Conservation (phyloP, 768 basidiomycete genomes). For the Dioszegia crocea region DNA sequence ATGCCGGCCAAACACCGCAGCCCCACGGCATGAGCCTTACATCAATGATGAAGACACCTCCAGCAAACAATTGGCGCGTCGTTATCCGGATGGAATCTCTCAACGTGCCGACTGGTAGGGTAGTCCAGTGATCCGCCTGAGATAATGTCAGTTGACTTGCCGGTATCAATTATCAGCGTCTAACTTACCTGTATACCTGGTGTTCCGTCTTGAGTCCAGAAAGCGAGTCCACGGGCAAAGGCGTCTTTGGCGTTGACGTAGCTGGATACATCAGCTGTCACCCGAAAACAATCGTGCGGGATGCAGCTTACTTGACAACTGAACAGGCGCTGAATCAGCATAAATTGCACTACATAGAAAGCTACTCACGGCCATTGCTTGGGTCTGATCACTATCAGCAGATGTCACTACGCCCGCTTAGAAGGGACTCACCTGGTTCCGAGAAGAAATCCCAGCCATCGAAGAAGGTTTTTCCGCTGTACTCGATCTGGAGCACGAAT, state of each 20-base stretch:
- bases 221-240: constrained; percentile 38
- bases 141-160: neutral
- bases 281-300: neutral
- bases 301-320: constrained; percentile 36
- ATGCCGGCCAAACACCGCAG: constrained; percentile 49
- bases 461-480: constrained; percentile 33
- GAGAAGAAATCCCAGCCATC: constrained; percentile 40
- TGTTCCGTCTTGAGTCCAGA: constrained; percentile 39
- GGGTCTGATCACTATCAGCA: constrained; percentile 24
- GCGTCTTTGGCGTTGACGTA: constrained; percentile 35
- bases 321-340: neutral
- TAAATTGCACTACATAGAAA: too few species aligned
- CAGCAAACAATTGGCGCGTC: constrained; percentile 37
- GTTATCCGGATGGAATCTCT: constrained; percentile 41
- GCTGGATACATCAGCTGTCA: constrained; percentile 8
- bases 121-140: constrained; percentile 42
- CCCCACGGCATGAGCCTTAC: constrained; percentile 46
- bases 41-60: constrained; percentile 47
- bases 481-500: constrained; percentile 24
- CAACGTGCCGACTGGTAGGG: constrained; percentile 15
- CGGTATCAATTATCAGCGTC: neutral
- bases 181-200: constrained; percentile 45
- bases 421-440: constrained; percentile 23
- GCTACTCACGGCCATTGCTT: constrained; percentile 39
- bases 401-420: neutral